Evolutionary conservation across 768 basidiomycete genomes (phyloP).

Genomic region (Hemileccinum rubropunctum): DNA sequence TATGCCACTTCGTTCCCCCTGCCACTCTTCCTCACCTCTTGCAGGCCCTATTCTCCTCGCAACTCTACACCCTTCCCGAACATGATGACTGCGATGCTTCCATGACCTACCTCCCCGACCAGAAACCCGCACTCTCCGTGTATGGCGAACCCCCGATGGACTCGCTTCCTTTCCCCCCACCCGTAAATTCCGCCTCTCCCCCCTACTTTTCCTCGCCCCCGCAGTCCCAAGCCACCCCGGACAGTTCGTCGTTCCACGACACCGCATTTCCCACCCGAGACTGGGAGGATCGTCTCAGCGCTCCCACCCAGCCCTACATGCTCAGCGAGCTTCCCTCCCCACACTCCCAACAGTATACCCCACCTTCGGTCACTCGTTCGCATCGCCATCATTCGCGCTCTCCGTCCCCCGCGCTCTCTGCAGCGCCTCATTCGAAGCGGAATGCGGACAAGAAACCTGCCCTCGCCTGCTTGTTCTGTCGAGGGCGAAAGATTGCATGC

Average conservation of each 20-base stretch:
- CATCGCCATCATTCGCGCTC: conserved; percentile 25
- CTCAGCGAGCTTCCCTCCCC: conserved; percentile 16
- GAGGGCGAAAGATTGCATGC: conserved; percentile 68
- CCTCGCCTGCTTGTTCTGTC: conserved; percentile 63
- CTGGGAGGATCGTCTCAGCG: conserved; percentile 20
- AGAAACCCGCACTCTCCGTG: not conserved
- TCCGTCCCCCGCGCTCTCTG: conserved; percentile 26
- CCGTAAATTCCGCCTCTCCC: conserved; percentile 18
- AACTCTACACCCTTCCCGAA: conserved; percentile 15
- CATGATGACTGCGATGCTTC: conserved; percentile 7
- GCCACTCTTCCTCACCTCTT: conserved; percentile 4
- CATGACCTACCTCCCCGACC: not conserved
- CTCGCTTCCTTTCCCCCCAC: conserved; percentile 30
- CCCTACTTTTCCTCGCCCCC: conserved; percentile 17
- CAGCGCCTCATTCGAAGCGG: conserved; percentile 23
- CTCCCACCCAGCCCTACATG: conserved; percentile 19
- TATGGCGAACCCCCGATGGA: conserved; percentile 31
- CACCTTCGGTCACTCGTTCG: conserved; percentile 17
- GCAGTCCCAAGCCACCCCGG: conserved; percentile 11
- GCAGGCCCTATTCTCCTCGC: conserved; percentile 16
- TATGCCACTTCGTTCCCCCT: conserved; percentile 5
- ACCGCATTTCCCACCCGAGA: conserved; percentile 15
- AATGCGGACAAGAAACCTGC: conserved; percentile 52
- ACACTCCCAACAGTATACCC: conserved; percentile 10
- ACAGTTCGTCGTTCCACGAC: conserved; percentile 16